Conservation (phyloP, 306 rosid genomes). For the Lithocarpus polystachyus region DNA sequence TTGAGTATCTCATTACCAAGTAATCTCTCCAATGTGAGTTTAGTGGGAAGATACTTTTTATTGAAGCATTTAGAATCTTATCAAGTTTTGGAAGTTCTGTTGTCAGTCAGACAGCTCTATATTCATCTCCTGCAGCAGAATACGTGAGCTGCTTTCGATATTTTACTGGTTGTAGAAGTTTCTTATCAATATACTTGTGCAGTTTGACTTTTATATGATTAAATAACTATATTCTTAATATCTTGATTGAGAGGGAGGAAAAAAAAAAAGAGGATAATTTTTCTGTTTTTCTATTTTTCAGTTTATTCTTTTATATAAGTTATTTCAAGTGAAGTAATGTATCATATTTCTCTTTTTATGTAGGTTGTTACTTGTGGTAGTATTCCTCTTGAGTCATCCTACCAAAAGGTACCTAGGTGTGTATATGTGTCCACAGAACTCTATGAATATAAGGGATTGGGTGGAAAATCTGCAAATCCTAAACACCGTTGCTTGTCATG, state of each 20-base stretch:
- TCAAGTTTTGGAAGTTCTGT: too few relatives aligned
- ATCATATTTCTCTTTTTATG: slow-evolving; percentile 23
- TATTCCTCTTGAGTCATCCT: slow-evolving; percentile 93
- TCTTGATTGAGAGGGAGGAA: not conserved
- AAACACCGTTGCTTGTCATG: slow-evolving; percentile 74
- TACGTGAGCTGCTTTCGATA: slow-evolving; percentile 7
- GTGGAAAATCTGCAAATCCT: slow-evolving; percentile 75
- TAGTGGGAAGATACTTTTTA: not conserved
- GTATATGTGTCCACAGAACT: slow-evolving; percentile 83
- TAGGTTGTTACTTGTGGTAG: slow-evolving; percentile 99
- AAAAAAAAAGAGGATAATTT: not conserved
- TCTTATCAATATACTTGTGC: not conserved
- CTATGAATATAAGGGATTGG: slow-evolving; percentile 75
- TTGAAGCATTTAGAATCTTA: not conserved
- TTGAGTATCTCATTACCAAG: not conserved
- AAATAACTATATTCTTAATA: slow-evolving; percentile 1
- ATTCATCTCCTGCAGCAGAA: slow-evolving; percentile 7
- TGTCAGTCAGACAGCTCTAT: not conserved
- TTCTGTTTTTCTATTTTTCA: not conserved
- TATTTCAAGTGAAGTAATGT: not conserved
- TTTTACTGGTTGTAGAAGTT: not conserved
- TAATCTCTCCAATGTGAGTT: not conserved
- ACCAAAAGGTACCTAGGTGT: slow-evolving; percentile 82
- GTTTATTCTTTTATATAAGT: not conserved
- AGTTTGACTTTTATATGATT: not conserved